Percentiles rank a stretch among this genome's conserved stretches.
Evolutionary conservation across 805 yeast genomes (phyloP).

Genomic region (Zygotorulaspora florentina): DNA sequence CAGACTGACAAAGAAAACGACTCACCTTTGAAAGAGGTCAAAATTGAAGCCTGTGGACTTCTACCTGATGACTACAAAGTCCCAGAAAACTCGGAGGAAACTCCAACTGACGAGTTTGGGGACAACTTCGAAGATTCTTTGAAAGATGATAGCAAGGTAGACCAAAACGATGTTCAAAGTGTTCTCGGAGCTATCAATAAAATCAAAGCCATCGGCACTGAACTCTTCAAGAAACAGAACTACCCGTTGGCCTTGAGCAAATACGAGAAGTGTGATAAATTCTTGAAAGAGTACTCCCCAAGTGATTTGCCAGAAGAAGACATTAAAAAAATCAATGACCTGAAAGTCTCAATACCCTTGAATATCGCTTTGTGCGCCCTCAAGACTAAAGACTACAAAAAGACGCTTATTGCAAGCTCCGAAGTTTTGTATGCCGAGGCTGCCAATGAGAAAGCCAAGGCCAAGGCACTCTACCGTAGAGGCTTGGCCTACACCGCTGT

Average conservation of each 20-base stretch:
- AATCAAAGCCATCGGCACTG: constrained; percentile 76
- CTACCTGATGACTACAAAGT: constrained; percentile 55
- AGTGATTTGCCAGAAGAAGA: constrained; percentile 48
- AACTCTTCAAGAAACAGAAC: constrained; percentile 63
- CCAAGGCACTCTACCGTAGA: constrained; percentile 84
- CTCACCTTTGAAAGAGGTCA: constrained; percentile 66
- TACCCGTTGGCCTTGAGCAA: constrained; percentile 55
- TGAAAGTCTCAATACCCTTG: constrained; percentile 61
- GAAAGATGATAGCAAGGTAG: constrained; percentile 67
- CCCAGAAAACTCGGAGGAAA: constrained; percentile 41
- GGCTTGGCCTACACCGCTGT: constrained; percentile 64
- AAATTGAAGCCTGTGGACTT: constrained; percentile 75
- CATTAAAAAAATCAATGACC: constrained; percentile 43
- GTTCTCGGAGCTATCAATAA: constrained; percentile 62
- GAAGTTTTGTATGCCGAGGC: constrained; percentile 60
- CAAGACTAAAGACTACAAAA: constrained; percentile 53
- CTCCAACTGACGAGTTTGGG: constrained; percentile 73
- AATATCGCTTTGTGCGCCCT: constrained; percentile 73
- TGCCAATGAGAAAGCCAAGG: constrained; percentile 61
- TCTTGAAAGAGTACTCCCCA: constrained; percentile 69
- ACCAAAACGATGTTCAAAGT: constrained; percentile 53
- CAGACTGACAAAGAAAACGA: constrained; percentile 60
- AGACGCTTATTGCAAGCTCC: constrained; percentile 55
- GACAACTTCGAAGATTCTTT: constrained; percentile 74
- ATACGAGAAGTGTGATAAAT: constrained; percentile 67